phyloP scores from a whole-genome alignment of 1,284 basidiomycete species.

The Cryptococcus sp. region DNA sequence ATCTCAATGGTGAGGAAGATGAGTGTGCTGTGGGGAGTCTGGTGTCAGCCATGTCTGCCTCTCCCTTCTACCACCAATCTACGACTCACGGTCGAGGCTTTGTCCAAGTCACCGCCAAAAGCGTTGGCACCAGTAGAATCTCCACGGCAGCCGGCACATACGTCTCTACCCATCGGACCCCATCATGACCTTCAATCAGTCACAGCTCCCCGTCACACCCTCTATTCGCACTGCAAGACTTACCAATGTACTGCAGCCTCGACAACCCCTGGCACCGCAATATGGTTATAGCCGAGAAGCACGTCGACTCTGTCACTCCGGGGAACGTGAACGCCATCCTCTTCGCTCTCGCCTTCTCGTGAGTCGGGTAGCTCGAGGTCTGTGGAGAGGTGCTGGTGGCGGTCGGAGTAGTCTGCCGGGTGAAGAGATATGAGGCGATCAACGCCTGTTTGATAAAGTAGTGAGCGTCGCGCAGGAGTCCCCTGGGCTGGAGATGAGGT shows the following conservation, averaged over 20 bases:
- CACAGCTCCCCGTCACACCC: background rate
- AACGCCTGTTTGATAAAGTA: too few relatives aligned
- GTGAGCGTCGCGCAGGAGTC: too few relatives aligned
- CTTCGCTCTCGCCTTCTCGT: too few relatives aligned
- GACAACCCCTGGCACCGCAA: background rate
- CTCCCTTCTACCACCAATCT: background rate
- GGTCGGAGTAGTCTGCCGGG: too few relatives aligned
- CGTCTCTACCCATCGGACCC: background rate
- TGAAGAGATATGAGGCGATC: too few relatives aligned
- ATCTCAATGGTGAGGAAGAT: constrained; percentile 22
- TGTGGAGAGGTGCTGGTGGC: too few relatives aligned
- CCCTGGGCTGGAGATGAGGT: too few relatives aligned
- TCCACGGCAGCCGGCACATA: background rate
- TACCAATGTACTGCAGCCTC: background rate
- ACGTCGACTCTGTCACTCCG: background rate
- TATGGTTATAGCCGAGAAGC: background rate
- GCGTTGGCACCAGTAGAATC: background rate
- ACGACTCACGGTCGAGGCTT: background rate
- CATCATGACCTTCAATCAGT: background rate
- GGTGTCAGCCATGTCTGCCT: background rate
- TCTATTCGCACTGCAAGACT: background rate
- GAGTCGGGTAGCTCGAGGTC: too few relatives aligned
- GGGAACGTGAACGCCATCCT: background rate
- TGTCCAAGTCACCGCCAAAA: background rate
- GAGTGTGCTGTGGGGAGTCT: constrained; percentile 5